Conservation (phyloP, 2,329 filamentous ascomycete species). For the Exophiala spinifera region DNA sequence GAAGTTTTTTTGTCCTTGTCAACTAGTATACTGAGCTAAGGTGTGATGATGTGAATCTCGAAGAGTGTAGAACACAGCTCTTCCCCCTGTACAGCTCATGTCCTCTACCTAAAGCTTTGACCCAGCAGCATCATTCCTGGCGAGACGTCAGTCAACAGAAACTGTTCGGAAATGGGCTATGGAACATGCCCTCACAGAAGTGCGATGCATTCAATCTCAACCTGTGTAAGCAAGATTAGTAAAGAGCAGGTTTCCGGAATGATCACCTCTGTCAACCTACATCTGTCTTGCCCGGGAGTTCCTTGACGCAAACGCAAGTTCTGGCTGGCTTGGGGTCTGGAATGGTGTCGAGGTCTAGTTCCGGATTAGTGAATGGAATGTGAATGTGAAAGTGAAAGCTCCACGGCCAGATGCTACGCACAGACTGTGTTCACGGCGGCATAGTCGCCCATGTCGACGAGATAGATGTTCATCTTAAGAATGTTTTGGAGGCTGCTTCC, state of each 20-base stretch:
- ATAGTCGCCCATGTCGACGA: conserved; percentile 65
- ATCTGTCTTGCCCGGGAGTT: conserved; percentile 29
- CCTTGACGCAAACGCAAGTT: conserved; percentile 29
- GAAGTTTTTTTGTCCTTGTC: not conserved
- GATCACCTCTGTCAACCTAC: conserved; percentile 9
- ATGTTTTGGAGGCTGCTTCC: conserved; percentile 59
- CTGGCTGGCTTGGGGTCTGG: conserved; percentile 28
- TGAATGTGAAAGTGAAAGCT: not conserved
- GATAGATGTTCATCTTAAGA: conserved; percentile 63
- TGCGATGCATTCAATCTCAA: conserved; percentile 30
- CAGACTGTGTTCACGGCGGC: conserved; percentile 81
- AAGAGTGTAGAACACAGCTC: not conserved
- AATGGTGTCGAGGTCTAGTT: conserved; percentile 23
- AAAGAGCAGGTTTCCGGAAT: not conserved
- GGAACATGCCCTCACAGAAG: conserved; percentile 26
- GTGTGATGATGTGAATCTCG: not conserved
- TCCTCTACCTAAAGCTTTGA: conserved; percentile 17
- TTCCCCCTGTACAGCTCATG: not conserved
- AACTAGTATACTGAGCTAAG: not conserved
- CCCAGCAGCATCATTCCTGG: conserved; percentile 7
- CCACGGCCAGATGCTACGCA: conserved; percentile 11
- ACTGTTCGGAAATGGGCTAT: not conserved
- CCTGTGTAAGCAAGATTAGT: conserved; percentile 12
- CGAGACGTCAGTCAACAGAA: not conserved
- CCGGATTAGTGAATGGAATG: conserved; percentile 16